Conservation (phyloP, 176 grass and related monocot species). For the Zoysia pacifica region DNA sequence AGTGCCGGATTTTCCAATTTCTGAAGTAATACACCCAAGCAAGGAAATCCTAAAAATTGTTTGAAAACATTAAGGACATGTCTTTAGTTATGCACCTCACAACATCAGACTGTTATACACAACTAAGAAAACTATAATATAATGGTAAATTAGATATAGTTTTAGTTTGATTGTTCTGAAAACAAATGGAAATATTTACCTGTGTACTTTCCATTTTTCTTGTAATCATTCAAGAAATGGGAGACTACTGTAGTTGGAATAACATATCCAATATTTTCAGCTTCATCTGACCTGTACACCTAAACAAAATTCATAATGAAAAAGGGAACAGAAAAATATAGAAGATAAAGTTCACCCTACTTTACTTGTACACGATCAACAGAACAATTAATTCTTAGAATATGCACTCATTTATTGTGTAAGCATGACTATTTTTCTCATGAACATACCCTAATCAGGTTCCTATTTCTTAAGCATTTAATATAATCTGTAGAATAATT, state of each 20-base stretch:
- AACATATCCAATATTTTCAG: conserved; percentile 99
- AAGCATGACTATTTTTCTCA: background rate
- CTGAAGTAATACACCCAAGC: conserved; percentile 90
- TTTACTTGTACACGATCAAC: conserved; percentile 9
- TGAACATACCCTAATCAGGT: background rate
- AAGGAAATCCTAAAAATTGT: conserved; percentile 87
- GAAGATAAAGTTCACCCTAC: conserved; percentile 4
- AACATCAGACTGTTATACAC: background rate
- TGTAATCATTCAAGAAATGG: conserved; percentile 95
- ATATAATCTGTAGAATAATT: background rate
- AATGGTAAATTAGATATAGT: conserved; percentile 8
- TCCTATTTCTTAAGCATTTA: background rate
- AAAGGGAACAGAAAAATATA: conserved; percentile 9
- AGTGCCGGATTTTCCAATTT: conserved; percentile 95
- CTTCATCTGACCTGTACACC: conserved; percentile 90
- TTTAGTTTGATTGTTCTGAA: conserved; percentile 12
- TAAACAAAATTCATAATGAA: conserved; percentile 79
- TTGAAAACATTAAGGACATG: conserved; percentile 26
- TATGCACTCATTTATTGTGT: background rate
- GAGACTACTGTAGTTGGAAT: conserved; percentile 98
- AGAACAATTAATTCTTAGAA: conserved; percentile 15
- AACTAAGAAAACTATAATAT: conserved; percentile 15
- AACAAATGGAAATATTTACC: conserved; percentile 54
- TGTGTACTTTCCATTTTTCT: conserved; percentile 94
- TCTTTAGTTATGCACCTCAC: background rate